These are phyloP conservation scores for Apiotrichum montevideense DNA, from an alignment of 1,284 basidiomycete genomes.

Conservation along the genomic window DNA sequence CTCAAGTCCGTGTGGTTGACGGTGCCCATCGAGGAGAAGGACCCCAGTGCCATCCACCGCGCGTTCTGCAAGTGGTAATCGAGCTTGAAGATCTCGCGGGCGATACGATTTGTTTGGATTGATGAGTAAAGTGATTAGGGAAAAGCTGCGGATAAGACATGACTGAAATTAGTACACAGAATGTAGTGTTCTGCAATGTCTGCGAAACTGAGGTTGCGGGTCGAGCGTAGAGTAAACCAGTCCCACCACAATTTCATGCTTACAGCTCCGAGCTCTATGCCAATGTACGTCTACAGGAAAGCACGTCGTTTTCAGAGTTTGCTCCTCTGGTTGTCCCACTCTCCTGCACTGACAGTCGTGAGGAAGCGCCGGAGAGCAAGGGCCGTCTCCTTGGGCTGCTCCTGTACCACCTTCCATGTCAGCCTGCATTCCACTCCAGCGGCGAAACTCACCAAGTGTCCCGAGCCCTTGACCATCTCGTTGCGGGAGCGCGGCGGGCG, in stretches of 20 bases:
- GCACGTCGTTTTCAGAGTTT: slow-evolving; percentile 3
- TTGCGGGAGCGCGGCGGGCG: slow-evolving; percentile 24
- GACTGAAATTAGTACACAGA: too few species aligned
- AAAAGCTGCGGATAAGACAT: too few species aligned
- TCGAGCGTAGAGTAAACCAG: too few species aligned
- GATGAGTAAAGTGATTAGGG: too few species aligned
- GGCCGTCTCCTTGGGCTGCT: slow-evolving; percentile 30
- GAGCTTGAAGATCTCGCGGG: neutral
- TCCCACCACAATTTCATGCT: too few species aligned
- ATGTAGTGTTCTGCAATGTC: too few species aligned
- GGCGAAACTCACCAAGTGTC: slow-evolving; percentile 32
- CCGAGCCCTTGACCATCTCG: slow-evolving; percentile 28
- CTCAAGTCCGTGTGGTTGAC: neutral
- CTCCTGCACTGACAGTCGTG: slow-evolving; percentile 11
- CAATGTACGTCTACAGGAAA: too few species aligned
- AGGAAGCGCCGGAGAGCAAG: slow-evolving; percentile 29
- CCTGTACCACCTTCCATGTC: slow-evolving; percentile 28
- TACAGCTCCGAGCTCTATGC: too few species aligned
- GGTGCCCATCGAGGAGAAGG: neutral
- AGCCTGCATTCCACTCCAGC: neutral
- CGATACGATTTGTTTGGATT: neutral
- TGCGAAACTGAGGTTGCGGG: too few species aligned
- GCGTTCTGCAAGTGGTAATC: neutral
- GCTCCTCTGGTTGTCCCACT: slow-evolving; percentile 6
- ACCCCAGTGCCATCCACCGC: neutral